Evolutionary conservation across 1,139 yeast genomes (phyloP), one percentile per base, ranked within the genome.

Genomic region (Geotrichum klebahnii): DNA sequence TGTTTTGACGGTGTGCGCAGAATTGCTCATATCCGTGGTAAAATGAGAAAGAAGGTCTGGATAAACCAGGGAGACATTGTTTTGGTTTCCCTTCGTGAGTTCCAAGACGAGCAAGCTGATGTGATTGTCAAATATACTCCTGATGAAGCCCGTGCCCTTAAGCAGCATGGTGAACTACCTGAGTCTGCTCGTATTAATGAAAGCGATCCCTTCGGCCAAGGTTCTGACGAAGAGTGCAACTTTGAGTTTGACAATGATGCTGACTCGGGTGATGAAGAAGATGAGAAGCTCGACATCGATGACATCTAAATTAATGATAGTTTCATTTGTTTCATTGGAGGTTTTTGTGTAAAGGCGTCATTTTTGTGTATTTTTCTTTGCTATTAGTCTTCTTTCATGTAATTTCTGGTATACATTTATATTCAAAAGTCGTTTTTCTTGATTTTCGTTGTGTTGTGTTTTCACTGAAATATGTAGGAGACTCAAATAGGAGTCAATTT

Each of bases 21-120:
- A 76, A 80, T 88, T 80, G 97, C 96, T 17, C 98, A 92, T 68
- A 94, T 94, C 66, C 86, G 99, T 78, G 99, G 99, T 62, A 94
- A 94, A 70, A 80, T 94, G 75, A 86, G 99, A 79, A 94, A 94
- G 83, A 92, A 92, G 81, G 97, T 90, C 56, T 94, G 99, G 99
- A 90, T 94, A 88, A 86, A 88, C 42, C 97, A 89, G 72, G 98
- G 98, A 73, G 99, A 94, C 68, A 94, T 94, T 62, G 89, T 94
- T 60, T 76, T 94, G 66, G 92, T 92, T 44, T 89, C 97, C 5
- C 80, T 94, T 65, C 88, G 99, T 78, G 99, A 94, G 66, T 94
- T 92, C 81, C 97, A 94, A 73, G 97, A 92, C 67, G 96, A 88
- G 59, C 95, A 86, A 70, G 94, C 97, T 75, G 99, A 94, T 70